Conservation (phyloP, 805 yeast genomes). For the Cyberlindnera xylosilytica region DNA sequence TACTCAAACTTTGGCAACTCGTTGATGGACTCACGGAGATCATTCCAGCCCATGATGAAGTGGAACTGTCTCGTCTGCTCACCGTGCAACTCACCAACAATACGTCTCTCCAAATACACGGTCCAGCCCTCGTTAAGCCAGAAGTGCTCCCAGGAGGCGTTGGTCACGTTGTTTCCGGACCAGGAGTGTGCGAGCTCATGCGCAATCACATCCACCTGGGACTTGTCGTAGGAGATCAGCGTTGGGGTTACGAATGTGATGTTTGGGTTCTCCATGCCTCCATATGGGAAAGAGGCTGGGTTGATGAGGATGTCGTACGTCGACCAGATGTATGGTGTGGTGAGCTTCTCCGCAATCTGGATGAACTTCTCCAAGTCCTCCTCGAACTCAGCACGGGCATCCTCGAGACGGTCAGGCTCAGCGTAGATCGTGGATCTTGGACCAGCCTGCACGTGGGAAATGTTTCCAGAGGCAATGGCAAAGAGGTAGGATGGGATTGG, state of each 20-base stretch:
- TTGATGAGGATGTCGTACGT: slow-evolving; percentile 77
- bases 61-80: slow-evolving; percentile 69
- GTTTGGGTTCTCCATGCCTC: slow-evolving; percentile 95
- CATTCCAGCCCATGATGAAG: slow-evolving; percentile 88
- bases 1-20: slow-evolving; percentile 56
- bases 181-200: slow-evolving; percentile 93
- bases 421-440: slow-evolving; percentile 83
- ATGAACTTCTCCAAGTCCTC: slow-evolving; percentile 80
- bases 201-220: slow-evolving; percentile 86
- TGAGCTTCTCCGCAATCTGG: slow-evolving; percentile 68
- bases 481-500: slow-evolving; percentile 86
- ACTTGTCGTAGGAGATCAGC: slow-evolving; percentile 76
- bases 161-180: slow-evolving; percentile 89
- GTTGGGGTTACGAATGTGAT: slow-evolving; percentile 91
- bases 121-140: slow-evolving; percentile 98
- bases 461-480: slow-evolving; percentile 83
- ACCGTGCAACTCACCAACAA: slow-evolving; percentile 45
- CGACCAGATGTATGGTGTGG: slow-evolving; percentile 82
- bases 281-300: slow-evolving; percentile 79
- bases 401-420: slow-evolving; percentile 65
- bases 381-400: slow-evolving; percentile 77
- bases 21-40: slow-evolving; percentile 61
- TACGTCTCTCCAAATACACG: slow-evolving; percentile 84
- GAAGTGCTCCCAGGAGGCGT: slow-evolving; percentile 89
- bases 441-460: slow-evolving; percentile 65